Evolutionary conservation across 208 protist species (phyloP).

Genomic region (Leishmania turanica): DNA sequence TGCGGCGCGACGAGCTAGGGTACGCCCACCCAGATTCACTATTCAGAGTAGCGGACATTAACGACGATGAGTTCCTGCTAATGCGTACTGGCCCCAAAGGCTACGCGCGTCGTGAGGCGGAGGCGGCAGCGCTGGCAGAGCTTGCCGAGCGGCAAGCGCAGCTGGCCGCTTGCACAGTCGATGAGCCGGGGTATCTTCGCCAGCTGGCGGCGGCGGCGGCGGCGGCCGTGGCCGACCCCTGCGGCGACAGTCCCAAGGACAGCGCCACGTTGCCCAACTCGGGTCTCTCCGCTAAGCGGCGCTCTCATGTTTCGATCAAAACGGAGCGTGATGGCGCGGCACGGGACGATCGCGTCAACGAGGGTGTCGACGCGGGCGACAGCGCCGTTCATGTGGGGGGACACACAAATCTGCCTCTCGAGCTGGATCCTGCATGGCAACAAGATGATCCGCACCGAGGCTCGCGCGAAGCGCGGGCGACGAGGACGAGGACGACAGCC

Average conservation of each 20-base stretch:
- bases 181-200: constrained; percentile 4
- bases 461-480: neutral
- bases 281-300: neutral
- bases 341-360: neutral
- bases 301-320: neutral
- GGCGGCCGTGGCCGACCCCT: neutral
- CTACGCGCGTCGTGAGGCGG: constrained; percentile 12
- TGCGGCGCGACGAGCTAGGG: constrained; percentile 37
- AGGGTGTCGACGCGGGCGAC: neutral
- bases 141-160: constrained; percentile 8
- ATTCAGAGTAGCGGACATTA: constrained; percentile 78
- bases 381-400: neutral
- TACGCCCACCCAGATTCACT: constrained; percentile 45
- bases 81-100: constrained; percentile 43
- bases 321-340: neutral
- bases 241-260: neutral
- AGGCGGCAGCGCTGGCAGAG: constrained; percentile 14
- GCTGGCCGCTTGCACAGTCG: constrained; percentile 20
- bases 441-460: constrained; percentile 17
- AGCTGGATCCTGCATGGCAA: constrained; percentile 16
- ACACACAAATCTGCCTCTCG: neutral
- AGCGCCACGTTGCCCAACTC: neutral
- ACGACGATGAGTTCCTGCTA: constrained; percentile 75
- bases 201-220: constrained; percentile 7
- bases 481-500: neutral